These are phyloP conservation scores for Arthrobotrys entomopaga DNA, from an alignment of 2,329 filamentous ascomycete species.

Conservation along the genomic window DNA sequence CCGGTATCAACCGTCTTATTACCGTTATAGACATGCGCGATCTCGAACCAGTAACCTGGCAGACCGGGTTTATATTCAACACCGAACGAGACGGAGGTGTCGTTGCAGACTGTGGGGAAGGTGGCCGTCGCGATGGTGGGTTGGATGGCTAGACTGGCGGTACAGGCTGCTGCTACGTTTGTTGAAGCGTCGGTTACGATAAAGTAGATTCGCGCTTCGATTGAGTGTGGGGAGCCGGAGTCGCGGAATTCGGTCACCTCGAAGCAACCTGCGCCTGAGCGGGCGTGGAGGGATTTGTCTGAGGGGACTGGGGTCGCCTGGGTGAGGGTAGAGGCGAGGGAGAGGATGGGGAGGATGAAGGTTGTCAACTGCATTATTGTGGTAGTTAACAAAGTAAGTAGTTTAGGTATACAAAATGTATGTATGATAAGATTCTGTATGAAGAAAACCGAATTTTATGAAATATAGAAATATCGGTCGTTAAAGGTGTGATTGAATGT, in stretches of 20 bases:
- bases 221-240: conserved; percentile 39
- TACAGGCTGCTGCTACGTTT: conserved; percentile 25
- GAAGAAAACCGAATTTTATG: background rate
- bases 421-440: background rate
- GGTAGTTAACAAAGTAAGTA: too few species aligned
- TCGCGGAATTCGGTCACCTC: conserved; percentile 36
- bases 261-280: conserved; percentile 38
- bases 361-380: conserved; percentile 35
- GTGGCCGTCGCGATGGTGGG: conserved; percentile 29
- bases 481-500: background rate
- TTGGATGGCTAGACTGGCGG: conserved; percentile 32
- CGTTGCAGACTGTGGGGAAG: conserved; percentile 45
- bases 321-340: conserved; percentile 23
- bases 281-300: conserved; percentile 19
- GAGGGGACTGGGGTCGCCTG: conserved; percentile 26
- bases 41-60: conserved; percentile 30
- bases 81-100: conserved; percentile 32
- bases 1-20: conserved; percentile 44
- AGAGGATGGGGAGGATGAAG: conserved; percentile 24
- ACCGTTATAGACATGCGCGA: conserved; percentile 39
- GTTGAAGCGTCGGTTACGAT: conserved; percentile 15
- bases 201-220: conserved; percentile 37
- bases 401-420: background rate
- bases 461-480: background rate
- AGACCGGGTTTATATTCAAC: conserved; percentile 24